Percentiles rank a stretch among this genome's conserved stretches.
phyloP scores from a whole-genome alignment of 2,329 filamentous ascomycete genomes.

The Pseudogymnoascus sp. region DNA sequence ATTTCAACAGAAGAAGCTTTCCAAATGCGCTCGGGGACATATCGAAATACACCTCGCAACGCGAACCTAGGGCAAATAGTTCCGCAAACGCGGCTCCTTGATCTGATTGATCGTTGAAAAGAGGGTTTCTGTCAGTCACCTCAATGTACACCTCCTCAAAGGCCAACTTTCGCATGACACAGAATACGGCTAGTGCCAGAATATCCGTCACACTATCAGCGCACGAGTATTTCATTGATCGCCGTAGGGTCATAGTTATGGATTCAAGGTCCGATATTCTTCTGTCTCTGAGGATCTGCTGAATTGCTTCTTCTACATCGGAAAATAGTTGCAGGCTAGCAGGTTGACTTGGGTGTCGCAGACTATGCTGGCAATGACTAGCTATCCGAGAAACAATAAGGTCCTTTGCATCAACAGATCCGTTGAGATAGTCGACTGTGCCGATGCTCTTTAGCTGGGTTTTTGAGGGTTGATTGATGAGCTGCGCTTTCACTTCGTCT shows the following conservation, averaged over 20 bases:
- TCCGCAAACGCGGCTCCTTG: constrained; percentile 59
- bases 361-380: constrained; percentile 35
- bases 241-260: constrained; percentile 14
- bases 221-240: constrained; percentile 8
- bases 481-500: constrained; percentile 28
- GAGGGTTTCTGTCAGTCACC: constrained; percentile 53
- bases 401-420: constrained; percentile 28
- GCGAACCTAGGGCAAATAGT: constrained; percentile 55
- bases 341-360: constrained; percentile 27
- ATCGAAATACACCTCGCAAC: constrained; percentile 57
- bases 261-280: constrained; percentile 14
- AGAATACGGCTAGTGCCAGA: constrained; percentile 50
- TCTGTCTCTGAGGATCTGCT: constrained; percentile 12
- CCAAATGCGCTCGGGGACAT: constrained; percentile 43
- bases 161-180: constrained; percentile 46
- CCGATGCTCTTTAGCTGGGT: constrained; percentile 34
- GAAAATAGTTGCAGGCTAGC: constrained; percentile 33
- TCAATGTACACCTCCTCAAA: constrained; percentile 58
- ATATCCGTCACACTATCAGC: constrained; percentile 46
- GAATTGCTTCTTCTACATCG: constrained; percentile 26
- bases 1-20: constrained; percentile 25
- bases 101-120: constrained; percentile 54
- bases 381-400: constrained; percentile 32
- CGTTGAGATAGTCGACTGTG: constrained; percentile 33
- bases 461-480: constrained; percentile 33